These are phyloP conservation scores for Verticillium klebahnii DNA, from an alignment of 2,329 filamentous ascomycete genomes.

Conservation along the genomic window DNA sequence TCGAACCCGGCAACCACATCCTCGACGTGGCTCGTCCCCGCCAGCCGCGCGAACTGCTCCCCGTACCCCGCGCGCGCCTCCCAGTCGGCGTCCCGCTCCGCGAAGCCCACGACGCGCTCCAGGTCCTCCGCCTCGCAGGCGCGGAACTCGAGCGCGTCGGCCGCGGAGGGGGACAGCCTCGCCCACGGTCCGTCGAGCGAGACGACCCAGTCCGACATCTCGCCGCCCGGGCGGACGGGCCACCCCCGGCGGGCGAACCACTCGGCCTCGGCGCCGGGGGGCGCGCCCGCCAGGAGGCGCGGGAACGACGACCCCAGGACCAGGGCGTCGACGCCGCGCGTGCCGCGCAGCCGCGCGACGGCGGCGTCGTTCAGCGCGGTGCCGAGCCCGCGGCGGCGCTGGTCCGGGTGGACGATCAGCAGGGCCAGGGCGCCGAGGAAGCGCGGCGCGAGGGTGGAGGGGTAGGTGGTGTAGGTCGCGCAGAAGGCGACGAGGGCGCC, in stretches of 20 bases:
- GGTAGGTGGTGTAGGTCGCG: conserved; percentile 55
- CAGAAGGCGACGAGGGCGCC: conserved; percentile 50
- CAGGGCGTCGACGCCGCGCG: conserved; percentile 46
- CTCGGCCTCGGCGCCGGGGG: conserved; percentile 32
- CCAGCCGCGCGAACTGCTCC: conserved; percentile 51
- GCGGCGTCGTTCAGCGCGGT: conserved; percentile 48
- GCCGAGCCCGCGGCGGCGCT: conserved; percentile 47
- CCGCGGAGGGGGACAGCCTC: conserved; percentile 28
- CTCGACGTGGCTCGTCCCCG: conserved; percentile 39
- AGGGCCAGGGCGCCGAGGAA: conserved; percentile 52
- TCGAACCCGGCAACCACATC: conserved; percentile 53
- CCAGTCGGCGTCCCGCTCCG: conserved; percentile 39
- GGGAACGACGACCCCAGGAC: conserved; percentile 57
- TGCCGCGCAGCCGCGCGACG: conserved; percentile 40
- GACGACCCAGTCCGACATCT: conserved; percentile 46
- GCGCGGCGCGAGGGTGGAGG: conserved; percentile 45
- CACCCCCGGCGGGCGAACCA: conserved; percentile 55
- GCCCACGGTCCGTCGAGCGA: conserved; percentile 44
- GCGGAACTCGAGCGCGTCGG: conserved; percentile 35
- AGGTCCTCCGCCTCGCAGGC: conserved; percentile 42
- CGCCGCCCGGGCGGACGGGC: conserved; percentile 36
- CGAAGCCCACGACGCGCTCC: conserved; percentile 41
- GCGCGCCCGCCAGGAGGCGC: conserved; percentile 51
- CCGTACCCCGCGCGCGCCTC: conserved; percentile 52
- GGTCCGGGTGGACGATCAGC: conserved; percentile 45